phyloP scores from a whole-genome alignment of 164 flowering plant species.

The Aristolochia contorta region DNA sequence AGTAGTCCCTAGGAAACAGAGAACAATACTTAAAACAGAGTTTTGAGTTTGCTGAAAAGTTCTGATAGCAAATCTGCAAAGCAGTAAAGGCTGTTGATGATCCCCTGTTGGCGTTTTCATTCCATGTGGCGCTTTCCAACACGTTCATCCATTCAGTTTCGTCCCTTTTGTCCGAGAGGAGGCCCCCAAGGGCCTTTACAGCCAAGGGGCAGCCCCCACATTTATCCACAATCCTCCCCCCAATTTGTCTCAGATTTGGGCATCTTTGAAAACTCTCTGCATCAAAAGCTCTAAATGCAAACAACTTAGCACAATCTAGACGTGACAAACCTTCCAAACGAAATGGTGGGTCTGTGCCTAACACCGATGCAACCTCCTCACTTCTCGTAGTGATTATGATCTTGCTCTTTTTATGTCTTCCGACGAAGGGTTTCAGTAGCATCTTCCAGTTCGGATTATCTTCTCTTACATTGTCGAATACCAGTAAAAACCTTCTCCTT shows the following conservation, averaged over 20 bases:
- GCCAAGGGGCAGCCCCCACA: constrained; percentile 5
- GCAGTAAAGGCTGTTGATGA: background rate
- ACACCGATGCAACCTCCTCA: background rate
- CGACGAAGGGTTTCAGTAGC: too few species aligned
- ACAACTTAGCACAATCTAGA: constrained; percentile 3
- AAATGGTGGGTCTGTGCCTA: background rate
- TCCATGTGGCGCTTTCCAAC: constrained; percentile 3
- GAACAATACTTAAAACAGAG: constrained; percentile 5
- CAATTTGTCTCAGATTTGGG: background rate
- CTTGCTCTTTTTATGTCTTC: too few species aligned
- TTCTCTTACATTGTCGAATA: too few species aligned
- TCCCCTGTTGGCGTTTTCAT: background rate
- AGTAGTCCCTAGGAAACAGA: constrained; percentile 5
- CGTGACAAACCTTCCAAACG: background rate
- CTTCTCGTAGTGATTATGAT: too few species aligned
- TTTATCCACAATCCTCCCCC: constrained; percentile 2
- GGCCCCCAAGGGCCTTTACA: background rate
- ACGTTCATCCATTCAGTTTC: constrained; percentile 1
- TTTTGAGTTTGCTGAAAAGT: background rate
- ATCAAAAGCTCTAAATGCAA: background rate
- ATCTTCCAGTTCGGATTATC: too few species aligned
- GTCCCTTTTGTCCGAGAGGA: background rate
- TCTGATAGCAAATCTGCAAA: constrained; percentile 3
- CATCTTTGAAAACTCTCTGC: background rate
- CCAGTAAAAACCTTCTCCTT: background rate